Percentiles rank a stretch among this genome's conserved stretches.
phyloP scores from a whole-genome alignment of 2,329 filamentous ascomycete genomes.

The Blastomyces gilchristii region DNA sequence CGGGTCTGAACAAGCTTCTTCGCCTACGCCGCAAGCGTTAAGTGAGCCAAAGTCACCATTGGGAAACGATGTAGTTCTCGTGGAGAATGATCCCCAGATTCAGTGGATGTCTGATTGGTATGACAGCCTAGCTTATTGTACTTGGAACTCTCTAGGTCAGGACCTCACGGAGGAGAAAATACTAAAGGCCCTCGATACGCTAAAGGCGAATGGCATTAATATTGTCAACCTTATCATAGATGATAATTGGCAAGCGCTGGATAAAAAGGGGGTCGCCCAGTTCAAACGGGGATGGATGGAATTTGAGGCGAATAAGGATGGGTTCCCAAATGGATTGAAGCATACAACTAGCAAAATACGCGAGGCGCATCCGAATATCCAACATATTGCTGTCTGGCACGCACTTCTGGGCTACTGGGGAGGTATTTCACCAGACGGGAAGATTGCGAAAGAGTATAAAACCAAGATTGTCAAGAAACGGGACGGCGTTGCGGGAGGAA shows the following conservation, averaged over 20 bases:
- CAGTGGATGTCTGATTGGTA: slow-evolving; percentile 80
- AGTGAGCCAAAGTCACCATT: slow-evolving; percentile 23
- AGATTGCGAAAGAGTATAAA: slow-evolving; percentile 67
- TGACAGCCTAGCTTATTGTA: slow-evolving; percentile 88
- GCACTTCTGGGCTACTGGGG: slow-evolving; percentile 85
- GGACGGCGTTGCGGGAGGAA: slow-evolving; percentile 47
- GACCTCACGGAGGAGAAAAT: slow-evolving; percentile 72
- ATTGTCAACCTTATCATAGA: slow-evolving; percentile 87
- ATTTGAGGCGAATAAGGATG: slow-evolving; percentile 72
- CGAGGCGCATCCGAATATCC: slow-evolving; percentile 57
- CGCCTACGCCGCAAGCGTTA: slow-evolving; percentile 15
- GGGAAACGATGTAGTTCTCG: slow-evolving; percentile 35
- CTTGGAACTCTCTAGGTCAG: slow-evolving; percentile 89
- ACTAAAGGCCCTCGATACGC: slow-evolving; percentile 58
- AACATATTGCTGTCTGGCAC: slow-evolving; percentile 90
- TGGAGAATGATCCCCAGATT: slow-evolving; percentile 34
- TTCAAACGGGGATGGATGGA: slow-evolving; percentile 55
- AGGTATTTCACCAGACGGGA: slow-evolving; percentile 64
- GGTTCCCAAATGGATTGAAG: slow-evolving; percentile 73
- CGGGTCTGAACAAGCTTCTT: slow-evolving; percentile 11
- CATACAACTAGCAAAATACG: slow-evolving; percentile 60
- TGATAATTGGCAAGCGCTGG: slow-evolving; percentile 86
- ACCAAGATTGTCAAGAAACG: slow-evolving; percentile 52
- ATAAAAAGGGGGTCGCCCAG: slow-evolving; percentile 44
- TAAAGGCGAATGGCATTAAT: slow-evolving; percentile 62